Percentiles rank a stretch among this genome's conserved stretches.
phyloP scores from a whole-genome alignment of 2,329 filamentous ascomycete genomes.

The Fusarium illudens region DNA sequence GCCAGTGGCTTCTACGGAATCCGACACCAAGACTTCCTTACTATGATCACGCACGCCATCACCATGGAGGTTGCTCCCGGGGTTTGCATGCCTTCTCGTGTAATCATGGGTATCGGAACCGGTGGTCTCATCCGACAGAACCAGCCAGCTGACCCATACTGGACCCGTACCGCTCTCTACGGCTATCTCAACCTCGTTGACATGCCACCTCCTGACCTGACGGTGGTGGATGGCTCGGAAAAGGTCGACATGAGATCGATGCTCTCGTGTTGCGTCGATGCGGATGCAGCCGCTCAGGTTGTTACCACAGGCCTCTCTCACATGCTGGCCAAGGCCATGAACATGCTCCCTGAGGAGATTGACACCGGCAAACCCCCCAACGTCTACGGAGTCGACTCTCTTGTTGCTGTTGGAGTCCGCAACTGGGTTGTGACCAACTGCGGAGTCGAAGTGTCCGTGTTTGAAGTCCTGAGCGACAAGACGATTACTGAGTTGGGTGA shows the following conservation, averaged over 20 bases:
- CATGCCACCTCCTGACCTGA: slow-evolving; percentile 47
- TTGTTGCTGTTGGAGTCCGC: slow-evolving; percentile 62
- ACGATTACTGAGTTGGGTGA: slow-evolving; percentile 51
- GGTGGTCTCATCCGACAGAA: slow-evolving; percentile 63
- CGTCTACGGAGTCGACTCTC: slow-evolving; percentile 61
- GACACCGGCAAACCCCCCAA: slow-evolving; percentile 51
- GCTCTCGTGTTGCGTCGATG: slow-evolving; percentile 44
- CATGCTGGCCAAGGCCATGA: slow-evolving; percentile 57
- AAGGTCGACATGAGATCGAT: slow-evolving; percentile 44
- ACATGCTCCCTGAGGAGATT: slow-evolving; percentile 55
- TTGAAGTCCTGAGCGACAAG: slow-evolving; percentile 56
- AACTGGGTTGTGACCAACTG: slow-evolving; percentile 59
- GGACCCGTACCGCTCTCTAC: slow-evolving; percentile 60
- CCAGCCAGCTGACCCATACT: slow-evolving; percentile 62
- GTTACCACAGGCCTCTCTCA: slow-evolving; percentile 49
- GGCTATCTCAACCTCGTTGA: slow-evolving; percentile 59
- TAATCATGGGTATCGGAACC: slow-evolving; percentile 63
- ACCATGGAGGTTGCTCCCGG: slow-evolving; percentile 44
- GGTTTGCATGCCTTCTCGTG: slow-evolving; percentile 53
- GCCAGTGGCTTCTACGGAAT: slow-evolving; percentile 64
- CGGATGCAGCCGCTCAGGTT: slow-evolving; percentile 45
- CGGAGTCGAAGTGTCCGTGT: slow-evolving; percentile 55
- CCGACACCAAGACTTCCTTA: slow-evolving; percentile 59
- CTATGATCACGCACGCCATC: slow-evolving; percentile 57
- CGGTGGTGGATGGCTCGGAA: slow-evolving; percentile 20